Evolutionary conservation across 2,329 filamentous ascomycete genomes (phyloP).

Genomic region (Cladophialophora yegresii): DNA sequence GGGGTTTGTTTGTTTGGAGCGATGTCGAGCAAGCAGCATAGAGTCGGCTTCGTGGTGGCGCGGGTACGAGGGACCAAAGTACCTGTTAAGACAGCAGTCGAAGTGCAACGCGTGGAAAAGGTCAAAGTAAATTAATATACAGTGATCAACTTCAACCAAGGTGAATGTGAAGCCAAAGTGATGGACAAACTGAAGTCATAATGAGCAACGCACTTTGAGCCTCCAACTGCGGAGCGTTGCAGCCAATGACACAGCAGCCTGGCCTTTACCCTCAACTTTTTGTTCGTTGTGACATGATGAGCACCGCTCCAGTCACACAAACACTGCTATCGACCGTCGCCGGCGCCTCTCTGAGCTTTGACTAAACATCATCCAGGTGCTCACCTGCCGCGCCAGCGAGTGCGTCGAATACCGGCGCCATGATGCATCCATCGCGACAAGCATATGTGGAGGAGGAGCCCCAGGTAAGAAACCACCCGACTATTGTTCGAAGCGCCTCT

Average conservation of each 20-base stretch:
- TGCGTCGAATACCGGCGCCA: slow-evolving; percentile 39
- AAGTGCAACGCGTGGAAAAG: not conserved
- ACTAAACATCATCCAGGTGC: not conserved
- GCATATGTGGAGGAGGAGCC: slow-evolving; percentile 89
- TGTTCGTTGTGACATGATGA: no score
- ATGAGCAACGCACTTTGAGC: slow-evolving; percentile 6
- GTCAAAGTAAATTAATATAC: slow-evolving; percentile 18
- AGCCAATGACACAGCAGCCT: slow-evolving; percentile 6
- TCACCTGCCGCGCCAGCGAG: not conserved
- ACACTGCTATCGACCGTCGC: not conserved
- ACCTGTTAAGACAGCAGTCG: slow-evolving; percentile 18
- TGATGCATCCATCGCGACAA: slow-evolving; percentile 83
- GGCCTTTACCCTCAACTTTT: not conserved
- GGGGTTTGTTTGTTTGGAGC: not conserved
- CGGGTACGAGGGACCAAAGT: not conserved
- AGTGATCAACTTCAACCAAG: not conserved
- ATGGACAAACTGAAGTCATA: not conserved
- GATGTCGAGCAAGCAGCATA: slow-evolving; percentile 20
- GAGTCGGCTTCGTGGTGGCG: not conserved
- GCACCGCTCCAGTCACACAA: not conserved
- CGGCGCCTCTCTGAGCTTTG: not conserved
- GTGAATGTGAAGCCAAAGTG: not conserved
- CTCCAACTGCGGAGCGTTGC: slow-evolving; percentile 16
- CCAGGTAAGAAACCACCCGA: slow-evolving; percentile 57
- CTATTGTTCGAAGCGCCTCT: slow-evolving; percentile 9